Evolutionary conservation across 495 filamentous ascomycete species (phyloP).

Genomic region (Talaromyces trachyspermus): DNA sequence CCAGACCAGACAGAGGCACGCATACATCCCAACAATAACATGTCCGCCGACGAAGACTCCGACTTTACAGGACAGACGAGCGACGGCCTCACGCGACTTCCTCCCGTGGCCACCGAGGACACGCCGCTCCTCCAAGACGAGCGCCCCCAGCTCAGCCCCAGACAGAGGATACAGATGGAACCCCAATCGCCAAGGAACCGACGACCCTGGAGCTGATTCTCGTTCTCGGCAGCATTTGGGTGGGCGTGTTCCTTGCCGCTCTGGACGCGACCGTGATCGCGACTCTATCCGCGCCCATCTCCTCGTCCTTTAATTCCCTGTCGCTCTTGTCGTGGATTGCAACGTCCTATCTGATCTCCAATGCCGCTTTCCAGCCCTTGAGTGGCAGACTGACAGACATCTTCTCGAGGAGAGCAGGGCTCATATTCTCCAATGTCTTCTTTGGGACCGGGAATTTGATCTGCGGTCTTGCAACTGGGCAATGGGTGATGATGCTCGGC

Average conservation of each 20-base stretch:
- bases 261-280: slow-evolving; percentile 78
- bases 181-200: slow-evolving; percentile 27
- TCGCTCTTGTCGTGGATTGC: slow-evolving; percentile 88
- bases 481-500: slow-evolving; percentile 68
- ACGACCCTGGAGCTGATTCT: slow-evolving; percentile 36
- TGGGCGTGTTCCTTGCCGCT: slow-evolving; percentile 79
- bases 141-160: slow-evolving; percentile 3
- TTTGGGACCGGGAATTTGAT: slow-evolving; percentile 80
- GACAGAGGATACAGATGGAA: slow-evolving; percentile 9
- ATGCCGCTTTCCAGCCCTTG: slow-evolving; percentile 80
- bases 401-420: slow-evolving; percentile 66
- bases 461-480: slow-evolving; percentile 68
- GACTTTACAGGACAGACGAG: slow-evolving; percentile 5
- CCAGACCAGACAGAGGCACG: neutral
- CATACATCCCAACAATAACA: slow-evolving; percentile 10
- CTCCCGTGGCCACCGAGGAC: slow-evolving; percentile 26
- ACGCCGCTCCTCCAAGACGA: slow-evolving; percentile 32
- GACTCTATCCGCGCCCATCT: slow-evolving; percentile 78
- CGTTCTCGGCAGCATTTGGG: slow-evolving; percentile 49
- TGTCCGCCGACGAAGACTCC: slow-evolving; percentile 17
- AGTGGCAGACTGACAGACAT: slow-evolving; percentile 85
- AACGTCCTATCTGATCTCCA: slow-evolving; percentile 82
- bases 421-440: slow-evolving; percentile 71
- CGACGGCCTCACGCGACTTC: slow-evolving; percentile 3
- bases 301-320: slow-evolving; percentile 74